Base-by-base conservation (phyloP, 2,329 filamentous ascomycete species). In the Epichloe aotearoae region DNA sequence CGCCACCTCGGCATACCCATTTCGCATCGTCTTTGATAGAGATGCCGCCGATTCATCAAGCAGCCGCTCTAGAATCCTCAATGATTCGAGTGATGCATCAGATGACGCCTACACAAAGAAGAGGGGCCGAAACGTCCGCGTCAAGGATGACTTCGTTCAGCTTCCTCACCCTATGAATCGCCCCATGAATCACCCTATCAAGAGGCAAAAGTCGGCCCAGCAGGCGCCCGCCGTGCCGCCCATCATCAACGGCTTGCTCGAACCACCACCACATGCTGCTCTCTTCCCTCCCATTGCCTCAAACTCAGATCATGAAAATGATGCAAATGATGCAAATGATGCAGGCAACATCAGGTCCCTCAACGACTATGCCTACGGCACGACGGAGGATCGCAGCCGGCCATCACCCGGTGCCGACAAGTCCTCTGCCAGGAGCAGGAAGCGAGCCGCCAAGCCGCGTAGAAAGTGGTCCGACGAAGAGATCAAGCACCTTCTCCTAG, bases 401-500 rank as follows among this genome's bases (percentile, higher is more conserved):
- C 54, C 50, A 47, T 55, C 64, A 3, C 58, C 64, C 11, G 66
- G 66, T 40, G 53, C 61, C n/a, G 65, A 66, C 17, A 64, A 62
- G 49, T 52, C 50, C 11, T 49, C 50, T 20, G 53, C 50, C 54
- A 78, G 74, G 58, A 64, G 66, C 10, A 76, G 77, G 58, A 72
- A 77, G 57, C 73, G 75, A 41, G 74, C 75, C 11, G 72, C 74
- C 6, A 82, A 80, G 57, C 73, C 77, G 2, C 71, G 80, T 52
- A 72, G 75, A 49, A 82, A 81, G 57, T 84, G 80, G 80, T 77
- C 78, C 0, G 78, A 83, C 54, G 74, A 80, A 52, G 80, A 84
- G 61, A 84, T 80, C 1, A 80, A 77, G 47, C 73, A 81, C 55
- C 67, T 84, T 8, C 62, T 84, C 14, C 66, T 81, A 3, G 80